phyloP scores from a whole-genome alignment of 495 filamentous ascomycete species.

The Aspergillus kassunensis region DNA sequence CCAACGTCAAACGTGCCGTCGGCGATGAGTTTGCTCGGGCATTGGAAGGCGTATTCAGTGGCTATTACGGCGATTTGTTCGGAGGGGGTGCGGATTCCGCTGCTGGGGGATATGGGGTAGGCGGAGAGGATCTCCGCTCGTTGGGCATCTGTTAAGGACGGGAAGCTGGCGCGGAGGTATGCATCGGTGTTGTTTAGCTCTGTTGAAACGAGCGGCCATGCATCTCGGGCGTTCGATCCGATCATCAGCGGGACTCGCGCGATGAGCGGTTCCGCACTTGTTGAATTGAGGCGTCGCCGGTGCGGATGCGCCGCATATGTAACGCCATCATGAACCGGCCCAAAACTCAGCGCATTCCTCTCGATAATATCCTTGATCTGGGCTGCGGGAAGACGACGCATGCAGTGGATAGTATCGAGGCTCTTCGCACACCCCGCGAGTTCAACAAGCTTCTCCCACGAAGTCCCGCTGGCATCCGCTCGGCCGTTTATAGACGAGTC shows the following conservation, averaged over 20 bases:
- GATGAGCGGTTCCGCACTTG: background rate
- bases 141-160: background rate
- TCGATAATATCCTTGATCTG: constrained; percentile 8
- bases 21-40: constrained; percentile 18
- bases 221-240: background rate
- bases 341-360: constrained; percentile 4
- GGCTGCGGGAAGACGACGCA: constrained; percentile 2
- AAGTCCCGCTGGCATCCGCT: background rate
- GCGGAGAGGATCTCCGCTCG: background rate
- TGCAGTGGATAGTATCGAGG: background rate
- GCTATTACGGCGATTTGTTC: constrained; percentile 21
- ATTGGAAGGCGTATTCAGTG: constrained; percentile 26
- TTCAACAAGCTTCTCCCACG: constrained; percentile 15
- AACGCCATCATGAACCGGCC: constrained; percentile 1
- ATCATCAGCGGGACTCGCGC: background rate
- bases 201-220: background rate
- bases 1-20: constrained; percentile 16
- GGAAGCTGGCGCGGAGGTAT: background rate
- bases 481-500: background rate
- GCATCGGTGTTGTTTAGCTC: background rate
- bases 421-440: constrained; percentile 6
- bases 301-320: background rate
- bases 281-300: background rate
- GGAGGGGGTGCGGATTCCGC: constrained; percentile 9
- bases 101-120: background rate